phyloP scores from a whole-genome alignment of 139 green algal genomes.

The Picochlorum sp. region DNA sequence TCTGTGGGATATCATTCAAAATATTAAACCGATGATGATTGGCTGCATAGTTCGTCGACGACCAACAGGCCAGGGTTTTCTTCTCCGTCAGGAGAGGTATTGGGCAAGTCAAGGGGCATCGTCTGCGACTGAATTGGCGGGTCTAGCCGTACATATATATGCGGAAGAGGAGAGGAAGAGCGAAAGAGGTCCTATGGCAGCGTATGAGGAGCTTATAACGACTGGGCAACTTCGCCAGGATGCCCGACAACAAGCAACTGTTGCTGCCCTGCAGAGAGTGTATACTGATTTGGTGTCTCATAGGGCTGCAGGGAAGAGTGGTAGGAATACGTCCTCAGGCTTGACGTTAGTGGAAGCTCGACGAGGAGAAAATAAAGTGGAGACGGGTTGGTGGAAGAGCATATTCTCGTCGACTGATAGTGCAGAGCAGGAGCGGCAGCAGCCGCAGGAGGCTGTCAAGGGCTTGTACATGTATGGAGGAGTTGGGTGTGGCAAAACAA shows the following conservation, averaged over 20 bases:
- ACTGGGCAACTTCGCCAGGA: slow-evolving; percentile 50
- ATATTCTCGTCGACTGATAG: slow-evolving; percentile 17
- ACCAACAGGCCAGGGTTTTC: background rate
- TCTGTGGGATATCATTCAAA: too few relatives aligned
- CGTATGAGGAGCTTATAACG: slow-evolving; percentile 38
- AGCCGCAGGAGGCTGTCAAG: background rate
- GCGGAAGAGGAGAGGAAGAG: background rate
- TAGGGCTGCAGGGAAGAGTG: background rate
- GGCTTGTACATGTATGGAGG: slow-evolving; percentile 92
- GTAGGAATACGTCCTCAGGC: slow-evolving; percentile 17
- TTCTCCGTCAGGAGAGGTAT: background rate
- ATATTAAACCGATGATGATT: too few relatives aligned
- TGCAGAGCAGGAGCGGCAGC: background rate
- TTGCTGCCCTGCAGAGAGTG: slow-evolving; percentile 54
- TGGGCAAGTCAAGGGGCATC: slow-evolving; percentile 2
- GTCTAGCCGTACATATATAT: slow-evolving; percentile 14
- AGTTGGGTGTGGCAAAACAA: slow-evolving; percentile 92
- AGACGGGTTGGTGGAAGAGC: slow-evolving; percentile 10
- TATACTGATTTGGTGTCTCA: slow-evolving; percentile 37
- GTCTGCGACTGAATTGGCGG: slow-evolving; percentile 18
- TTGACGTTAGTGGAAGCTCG: slow-evolving; percentile 45
- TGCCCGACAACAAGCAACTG: slow-evolving; percentile 58
- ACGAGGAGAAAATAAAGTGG: background rate
- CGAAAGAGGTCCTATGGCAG: slow-evolving; percentile 29
- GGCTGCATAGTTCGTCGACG: too few relatives aligned